Evolutionary conservation across 495 filamentous ascomycete species (phyloP), one percentile per base, ranked within the genome.

Genomic region (Lasiosphaeriaceae sp.): DNA sequence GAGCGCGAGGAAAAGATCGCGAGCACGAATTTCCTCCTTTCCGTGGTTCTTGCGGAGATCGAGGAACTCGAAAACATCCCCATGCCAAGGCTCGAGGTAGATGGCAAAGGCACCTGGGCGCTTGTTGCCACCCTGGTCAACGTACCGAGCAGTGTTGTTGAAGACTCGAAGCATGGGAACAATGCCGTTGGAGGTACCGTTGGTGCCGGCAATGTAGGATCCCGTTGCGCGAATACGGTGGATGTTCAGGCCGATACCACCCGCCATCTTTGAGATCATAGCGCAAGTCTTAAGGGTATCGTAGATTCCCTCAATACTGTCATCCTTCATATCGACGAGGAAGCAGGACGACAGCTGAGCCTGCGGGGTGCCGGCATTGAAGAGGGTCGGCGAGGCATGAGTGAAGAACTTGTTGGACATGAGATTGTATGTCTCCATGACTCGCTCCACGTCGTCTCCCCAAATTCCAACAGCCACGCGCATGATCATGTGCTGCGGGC

Each of bases 61-160:
- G 60, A 98, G 83, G 81, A 95, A 98, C 69, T 93, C 87, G 66
- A 97, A 97, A 39, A 98, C 88, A 77, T 98, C 94, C 20, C 92
- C 87, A 76, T 98, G 94, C 94, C 94, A 98, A 17, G 94, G 94
- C 80, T 98, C 94, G n/a, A 98, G 81, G 76, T 98, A 98, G 73
- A 97, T 95, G 61, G 94, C 94, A 71, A 98, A 98, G 50, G 94
- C 94, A 75, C 94, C 94, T 34, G 94, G 94, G 45, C 94, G 90
- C 84, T 98, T 98, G 83, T 98, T 98, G 65, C 94, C 94, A 75
- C 94, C 94, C 76, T 98, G 94, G 68, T 98, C 94, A 51, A 98
- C 94, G 69, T 98, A 98, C 66, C 94, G 84, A 21, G 94, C 94
- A 52, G 94, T 98, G 78, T 97, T 97, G 81, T 98, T 97, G 84